A percentile compares a stretch with the other conserved stretches of the same genome.
phyloP scores from a whole-genome alignment of 331 rosid genomes.

The Acacia concinna region DNA sequence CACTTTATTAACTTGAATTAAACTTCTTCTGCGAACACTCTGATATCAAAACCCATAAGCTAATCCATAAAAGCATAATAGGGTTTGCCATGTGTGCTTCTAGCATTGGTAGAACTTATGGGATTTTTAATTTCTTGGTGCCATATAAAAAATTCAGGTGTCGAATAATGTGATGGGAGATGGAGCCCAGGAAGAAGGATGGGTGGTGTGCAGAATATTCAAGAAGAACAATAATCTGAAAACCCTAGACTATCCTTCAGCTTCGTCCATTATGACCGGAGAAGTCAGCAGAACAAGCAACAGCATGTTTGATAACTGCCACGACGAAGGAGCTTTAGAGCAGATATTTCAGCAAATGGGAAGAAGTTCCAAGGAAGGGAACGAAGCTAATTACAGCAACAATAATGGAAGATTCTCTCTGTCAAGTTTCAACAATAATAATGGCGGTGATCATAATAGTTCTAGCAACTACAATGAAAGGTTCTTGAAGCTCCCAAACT shows the following conservation, averaged over 20 bases:
- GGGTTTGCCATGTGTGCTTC: not conserved
- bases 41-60: no score
- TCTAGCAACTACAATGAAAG: conserved; percentile 35
- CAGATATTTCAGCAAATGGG: conserved; percentile 71
- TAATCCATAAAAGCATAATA: no score
- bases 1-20: not conserved
- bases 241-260: conserved; percentile 58
- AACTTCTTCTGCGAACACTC: not conserved
- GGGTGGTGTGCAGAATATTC: conserved; percentile 97
- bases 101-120: not conserved
- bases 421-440: conserved; percentile 2
- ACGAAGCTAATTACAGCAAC: conserved; percentile 19
- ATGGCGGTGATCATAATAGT: not conserved
- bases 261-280: conserved; percentile 35
- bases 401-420: conserved; percentile 24
- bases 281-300: conserved; percentile 41
- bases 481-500: conserved; percentile 67
- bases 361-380: conserved; percentile 67
- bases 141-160: conserved; percentile 31
- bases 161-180: conserved; percentile 62
- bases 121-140: not conserved
- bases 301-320: conserved; percentile 45
- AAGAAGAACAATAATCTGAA: conserved; percentile 84
- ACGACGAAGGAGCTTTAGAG: conserved; percentile 67
- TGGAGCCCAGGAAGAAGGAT: conserved; percentile 74